Percentiles rank a stretch among this genome's conserved stretches.
Conservation (phyloP, 257 asterid species). For the Solanum boliviense region DNA sequence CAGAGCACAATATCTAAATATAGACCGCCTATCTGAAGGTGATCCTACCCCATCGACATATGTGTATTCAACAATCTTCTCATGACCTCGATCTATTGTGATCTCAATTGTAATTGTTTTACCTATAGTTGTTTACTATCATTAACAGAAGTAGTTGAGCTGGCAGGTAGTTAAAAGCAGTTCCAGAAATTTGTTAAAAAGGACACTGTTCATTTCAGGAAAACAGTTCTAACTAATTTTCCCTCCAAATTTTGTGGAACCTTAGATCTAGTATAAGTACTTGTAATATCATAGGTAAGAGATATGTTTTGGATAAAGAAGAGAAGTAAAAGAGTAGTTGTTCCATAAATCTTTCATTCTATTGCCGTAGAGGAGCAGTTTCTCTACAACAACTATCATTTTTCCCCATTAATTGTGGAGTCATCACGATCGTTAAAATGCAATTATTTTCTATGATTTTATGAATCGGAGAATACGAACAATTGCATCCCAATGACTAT, state of each 20-base stretch:
- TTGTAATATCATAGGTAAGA: neutral
- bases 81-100: neutral
- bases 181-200: too few species aligned
- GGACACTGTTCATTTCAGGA: neutral
- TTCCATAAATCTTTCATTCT: neutral
- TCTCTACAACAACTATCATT: neutral
- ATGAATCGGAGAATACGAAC: neutral
- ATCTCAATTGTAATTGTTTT: neutral
- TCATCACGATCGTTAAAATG: neutral
- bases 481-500: neutral
- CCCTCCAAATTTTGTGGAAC: neutral
- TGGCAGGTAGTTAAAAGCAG: neutral
- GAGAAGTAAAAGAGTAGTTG: neutral
- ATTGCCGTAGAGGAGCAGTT: neutral
- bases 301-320: neutral
- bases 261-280: neutral
- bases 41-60: neutral
- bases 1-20: neutral
- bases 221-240: too few species aligned
- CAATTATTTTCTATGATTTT: neutral
- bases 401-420: neutral
- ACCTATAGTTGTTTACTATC: neutral
- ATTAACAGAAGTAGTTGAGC: neutral
- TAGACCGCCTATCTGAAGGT: neutral
- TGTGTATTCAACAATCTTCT: neutral